Percentiles rank a stretch among this genome's conserved stretches.
These are phyloP conservation scores for Coemansia sp. DNA, from an alignment of 192 early-diverging fungal species.

Conservation along the genomic window DNA sequence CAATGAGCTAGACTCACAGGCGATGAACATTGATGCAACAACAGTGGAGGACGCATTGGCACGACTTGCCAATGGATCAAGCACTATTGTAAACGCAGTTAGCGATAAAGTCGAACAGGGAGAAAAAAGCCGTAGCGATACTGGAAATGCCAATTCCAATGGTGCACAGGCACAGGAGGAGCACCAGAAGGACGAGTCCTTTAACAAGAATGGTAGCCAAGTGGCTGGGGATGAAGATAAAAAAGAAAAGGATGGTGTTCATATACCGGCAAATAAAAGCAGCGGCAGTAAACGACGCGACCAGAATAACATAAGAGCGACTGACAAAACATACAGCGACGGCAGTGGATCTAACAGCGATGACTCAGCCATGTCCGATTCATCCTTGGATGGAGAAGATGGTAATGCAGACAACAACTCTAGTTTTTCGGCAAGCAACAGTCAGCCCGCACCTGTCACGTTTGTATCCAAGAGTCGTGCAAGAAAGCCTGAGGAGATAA, in stretches of 20 bases:
- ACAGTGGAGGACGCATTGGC: constrained; percentile 52
- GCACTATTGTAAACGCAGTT: background rate
- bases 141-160: background rate
- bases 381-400: constrained; percentile 5
- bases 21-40: constrained; percentile 38
- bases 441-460: background rate
- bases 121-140: background rate
- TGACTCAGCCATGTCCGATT: background rate
- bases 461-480: background rate
- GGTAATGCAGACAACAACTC: background rate
- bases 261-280: background rate
- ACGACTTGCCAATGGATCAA: constrained; percentile 24
- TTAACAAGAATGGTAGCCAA: background rate
- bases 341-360: constrained; percentile 5
- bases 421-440: background rate
- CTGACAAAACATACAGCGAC: constrained; percentile 4
- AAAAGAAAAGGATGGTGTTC: background rate
- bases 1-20: constrained; percentile 21
- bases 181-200: background rate
- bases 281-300: background rate
- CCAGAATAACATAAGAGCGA: background rate
- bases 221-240: background rate
- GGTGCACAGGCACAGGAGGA: background rate
- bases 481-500: constrained; percentile 32
- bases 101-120: background rate